A percentile compares a stretch with the other conserved stretches of the same genome.
These are phyloP conservation scores for Glomus cerebriforme DNA, from an alignment of 192 early-diverging fungal species.

Conservation along the genomic window DNA sequence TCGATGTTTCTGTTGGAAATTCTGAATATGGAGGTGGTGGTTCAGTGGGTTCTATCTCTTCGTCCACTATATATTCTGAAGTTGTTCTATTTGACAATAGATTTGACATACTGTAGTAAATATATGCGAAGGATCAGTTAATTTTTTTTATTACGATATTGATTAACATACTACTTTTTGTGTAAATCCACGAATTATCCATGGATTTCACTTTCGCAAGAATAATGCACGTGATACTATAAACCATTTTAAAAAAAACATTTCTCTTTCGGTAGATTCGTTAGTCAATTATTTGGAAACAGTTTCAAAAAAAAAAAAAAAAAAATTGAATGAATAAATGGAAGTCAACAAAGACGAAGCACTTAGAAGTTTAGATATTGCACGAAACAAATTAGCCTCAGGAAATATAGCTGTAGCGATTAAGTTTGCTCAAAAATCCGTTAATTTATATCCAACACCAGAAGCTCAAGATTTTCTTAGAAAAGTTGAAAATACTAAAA, in stretches of 20 bases:
- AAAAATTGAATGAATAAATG: constrained; percentile 56
- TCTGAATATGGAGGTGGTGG: background rate
- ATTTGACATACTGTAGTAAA: background rate
- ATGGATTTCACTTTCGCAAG: no score
- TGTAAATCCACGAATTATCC: no score
- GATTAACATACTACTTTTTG: no score
- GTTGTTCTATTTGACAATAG: background rate
- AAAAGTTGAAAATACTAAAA: constrained; percentile 36
- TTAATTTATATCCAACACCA: constrained; percentile 75
- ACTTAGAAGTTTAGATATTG: constrained; percentile 71
- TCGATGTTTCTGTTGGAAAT: background rate
- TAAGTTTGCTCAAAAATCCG: constrained; percentile 83
- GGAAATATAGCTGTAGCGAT: constrained; percentile 72
- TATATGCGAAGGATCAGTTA: no score
- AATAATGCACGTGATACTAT: no score
- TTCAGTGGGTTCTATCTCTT: background rate
- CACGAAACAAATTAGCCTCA: constrained; percentile 63
- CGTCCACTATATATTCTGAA: background rate
- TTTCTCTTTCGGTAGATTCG: no score
- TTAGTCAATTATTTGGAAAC: no score
- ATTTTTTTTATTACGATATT: no score
- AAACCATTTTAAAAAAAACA: no score
- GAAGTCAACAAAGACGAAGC: constrained; percentile 92
- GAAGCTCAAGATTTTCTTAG: constrained; percentile 62
- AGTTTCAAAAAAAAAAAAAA: no score